Percentiles rank a stretch among this genome's conserved stretches.
Evolutionary conservation across 148 eudicot genomes (phyloP).

Genomic region (Chenopodium quinoa): DNA sequence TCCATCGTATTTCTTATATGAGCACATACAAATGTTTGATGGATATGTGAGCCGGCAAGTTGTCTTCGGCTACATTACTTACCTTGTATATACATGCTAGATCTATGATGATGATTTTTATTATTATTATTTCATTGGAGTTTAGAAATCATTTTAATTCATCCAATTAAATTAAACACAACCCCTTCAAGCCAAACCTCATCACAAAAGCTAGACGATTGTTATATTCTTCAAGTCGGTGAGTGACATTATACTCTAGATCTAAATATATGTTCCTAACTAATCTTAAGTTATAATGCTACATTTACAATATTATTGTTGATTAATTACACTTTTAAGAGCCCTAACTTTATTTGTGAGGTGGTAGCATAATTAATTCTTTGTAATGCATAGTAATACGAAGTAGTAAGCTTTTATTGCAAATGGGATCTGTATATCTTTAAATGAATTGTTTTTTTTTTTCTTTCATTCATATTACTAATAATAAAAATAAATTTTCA

Average conservation of each 20-base stretch:
- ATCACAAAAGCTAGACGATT: not conserved
- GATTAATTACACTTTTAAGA: no score
- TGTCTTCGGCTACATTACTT: slow-evolving; percentile 16
- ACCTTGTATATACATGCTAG: slow-evolving; percentile 14
- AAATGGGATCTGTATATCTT: no score
- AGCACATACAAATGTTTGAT: not conserved
- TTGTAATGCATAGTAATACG: no score
- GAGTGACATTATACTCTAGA: not conserved
- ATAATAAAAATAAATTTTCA: no score
- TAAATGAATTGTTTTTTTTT: no score
- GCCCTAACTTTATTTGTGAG: no score
- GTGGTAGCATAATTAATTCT: no score
- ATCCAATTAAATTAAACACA: not conserved
- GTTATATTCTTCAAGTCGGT: not conserved
- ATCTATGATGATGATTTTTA: not conserved
- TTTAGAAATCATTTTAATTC: no score
- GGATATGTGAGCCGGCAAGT: slow-evolving; percentile 5
- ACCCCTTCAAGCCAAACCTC: not conserved
- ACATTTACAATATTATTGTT: not conserved
- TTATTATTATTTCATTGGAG: no score
- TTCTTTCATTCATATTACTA: no score
- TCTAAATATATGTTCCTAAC: not conserved
- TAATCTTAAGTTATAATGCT: not conserved
- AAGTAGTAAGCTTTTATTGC: no score
- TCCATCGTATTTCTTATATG: not conserved